Percentiles rank a stretch among this genome's conserved stretches.
phyloP scores from a whole-genome alignment of 768 basidiomycete species.

The Boletus rubropictus region DNA sequence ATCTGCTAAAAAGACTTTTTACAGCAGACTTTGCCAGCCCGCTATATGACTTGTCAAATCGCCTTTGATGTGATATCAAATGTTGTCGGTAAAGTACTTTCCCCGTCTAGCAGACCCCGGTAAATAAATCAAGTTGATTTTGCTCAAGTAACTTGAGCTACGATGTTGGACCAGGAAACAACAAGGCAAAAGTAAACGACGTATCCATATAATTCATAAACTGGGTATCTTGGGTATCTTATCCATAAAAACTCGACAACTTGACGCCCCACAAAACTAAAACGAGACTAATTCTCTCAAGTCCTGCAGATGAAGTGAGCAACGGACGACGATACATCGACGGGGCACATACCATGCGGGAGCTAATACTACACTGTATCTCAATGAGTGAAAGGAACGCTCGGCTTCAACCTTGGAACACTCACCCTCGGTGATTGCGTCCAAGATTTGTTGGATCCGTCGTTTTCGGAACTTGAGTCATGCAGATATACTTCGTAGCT shows the following conservation, averaged over 20 bases:
- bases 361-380: conserved; percentile 10
- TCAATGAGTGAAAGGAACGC: neutral
- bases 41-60: no score
- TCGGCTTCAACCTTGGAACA: neutral
- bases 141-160: no score
- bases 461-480: neutral
- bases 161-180: no score
- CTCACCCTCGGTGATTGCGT: conserved; percentile 22
- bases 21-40: no score
- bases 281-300: conserved; percentile 6
- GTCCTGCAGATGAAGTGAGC: conserved; percentile 6
- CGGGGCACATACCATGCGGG: conserved; percentile 5
- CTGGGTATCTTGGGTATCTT: conserved; percentile 2
- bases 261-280: neutral
- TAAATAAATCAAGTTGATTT: no score
- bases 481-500: conserved; percentile 6
- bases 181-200: neutral
- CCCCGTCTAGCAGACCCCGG: no score
- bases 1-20: no score
- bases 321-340: neutral
- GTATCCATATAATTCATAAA: neutral
- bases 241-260: neutral
- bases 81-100: no score
- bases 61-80: no score
- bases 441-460: neutral